Evolutionary conservation across 352 stramenopile genomes (phyloP).

Genomic region (Pythium aquatile): DNA sequence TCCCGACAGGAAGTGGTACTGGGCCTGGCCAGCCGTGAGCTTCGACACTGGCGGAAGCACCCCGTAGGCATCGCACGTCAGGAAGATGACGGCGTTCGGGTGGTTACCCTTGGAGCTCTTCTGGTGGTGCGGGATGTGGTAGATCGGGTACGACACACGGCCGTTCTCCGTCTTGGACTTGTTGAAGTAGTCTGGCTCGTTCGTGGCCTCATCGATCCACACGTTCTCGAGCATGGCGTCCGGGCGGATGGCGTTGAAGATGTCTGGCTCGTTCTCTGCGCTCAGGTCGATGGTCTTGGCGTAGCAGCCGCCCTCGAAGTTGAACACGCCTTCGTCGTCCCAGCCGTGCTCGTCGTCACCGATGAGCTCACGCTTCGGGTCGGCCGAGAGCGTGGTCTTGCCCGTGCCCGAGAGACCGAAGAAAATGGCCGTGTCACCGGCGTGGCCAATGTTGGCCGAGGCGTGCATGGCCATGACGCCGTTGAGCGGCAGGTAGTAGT

Average conservation of each 20-base stretch:
- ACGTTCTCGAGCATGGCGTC: conserved; percentile 61
- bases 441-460: conserved; percentile 53
- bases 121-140: conserved; percentile 56
- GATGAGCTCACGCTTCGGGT: conserved; percentile 90
- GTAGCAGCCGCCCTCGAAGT: conserved; percentile 98
- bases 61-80: conserved; percentile 96
- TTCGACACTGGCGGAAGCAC: conserved; percentile 95
- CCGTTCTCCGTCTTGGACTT: conserved; percentile 57
- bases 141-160: conserved; percentile 55
- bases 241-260: conserved; percentile 74
- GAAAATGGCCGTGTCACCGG: conserved; percentile 52
- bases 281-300: conserved; percentile 96
- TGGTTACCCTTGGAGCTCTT: conserved; percentile 48
- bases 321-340: conserved; percentile 91
- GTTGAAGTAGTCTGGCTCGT: conserved; percentile 58
- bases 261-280: conserved; percentile 94
- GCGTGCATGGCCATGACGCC: conserved; percentile 66
- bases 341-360: conserved; percentile 88
- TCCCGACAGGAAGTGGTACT: conserved; percentile 91
- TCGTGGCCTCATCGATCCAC: conserved; percentile 41
- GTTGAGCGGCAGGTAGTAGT: conserved; percentile 60
- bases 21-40: conserved; percentile 90
- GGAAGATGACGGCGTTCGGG: conserved; percentile 92
- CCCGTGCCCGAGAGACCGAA: conserved; percentile 85
- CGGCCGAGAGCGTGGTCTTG: conserved; percentile 88